Evolutionary conservation across 495 filamentous ascomycete genomes (phyloP), one percentile per base, ranked within the genome.

Genomic region (Lichenothelia convexa): DNA sequence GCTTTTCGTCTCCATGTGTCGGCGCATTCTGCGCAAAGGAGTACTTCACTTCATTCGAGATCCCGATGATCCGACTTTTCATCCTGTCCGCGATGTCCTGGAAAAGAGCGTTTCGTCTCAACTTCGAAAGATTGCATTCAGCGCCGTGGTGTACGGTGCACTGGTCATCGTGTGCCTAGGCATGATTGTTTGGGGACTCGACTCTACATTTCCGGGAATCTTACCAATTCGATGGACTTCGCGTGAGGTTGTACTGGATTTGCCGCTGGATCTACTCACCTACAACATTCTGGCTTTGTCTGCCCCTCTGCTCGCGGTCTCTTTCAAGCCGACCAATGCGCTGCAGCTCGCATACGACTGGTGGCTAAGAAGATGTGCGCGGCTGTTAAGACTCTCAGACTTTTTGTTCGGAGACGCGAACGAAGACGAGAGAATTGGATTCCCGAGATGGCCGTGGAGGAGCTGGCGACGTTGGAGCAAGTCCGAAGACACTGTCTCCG

Each of bases 21-120:
- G 89, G 34, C 94, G 93, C 61, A 93, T 95, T 35, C 77, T 99
- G 76, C 72, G 89, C 41, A 77, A 64, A 34, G 89, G 89, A 27
- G 89, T 95, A 31, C 67, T 99, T 36, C 94, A 93, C 61, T 99
- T 99, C 57, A 95, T 99, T 46, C 79, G 89, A 30, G 89, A 99
- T 57, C 89, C 89, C 9, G 91, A 99, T 59, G 89, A 99, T 54
- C 89, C 89, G 22, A 94, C 84, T 12, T 95, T 99, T 54, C 89
- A 99, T 51, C 89, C 89, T 1, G 86, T 99, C 13, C 78, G 89
- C 15, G 89, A 99, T 59, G 89, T 99, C 5, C 68, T 99, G 13
- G 91, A 99, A 53, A 73, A 91, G 21, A 92, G 74, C 48, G 80
- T 99, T 29, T 71, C 80, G 5, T 92, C 82, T 1, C 89, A 99